Percentiles rank a stretch among this genome's conserved stretches.
These are phyloP conservation scores for Candida mattraensis DNA, from an alignment of 805 yeast genomes.

Conservation along the genomic window DNA sequence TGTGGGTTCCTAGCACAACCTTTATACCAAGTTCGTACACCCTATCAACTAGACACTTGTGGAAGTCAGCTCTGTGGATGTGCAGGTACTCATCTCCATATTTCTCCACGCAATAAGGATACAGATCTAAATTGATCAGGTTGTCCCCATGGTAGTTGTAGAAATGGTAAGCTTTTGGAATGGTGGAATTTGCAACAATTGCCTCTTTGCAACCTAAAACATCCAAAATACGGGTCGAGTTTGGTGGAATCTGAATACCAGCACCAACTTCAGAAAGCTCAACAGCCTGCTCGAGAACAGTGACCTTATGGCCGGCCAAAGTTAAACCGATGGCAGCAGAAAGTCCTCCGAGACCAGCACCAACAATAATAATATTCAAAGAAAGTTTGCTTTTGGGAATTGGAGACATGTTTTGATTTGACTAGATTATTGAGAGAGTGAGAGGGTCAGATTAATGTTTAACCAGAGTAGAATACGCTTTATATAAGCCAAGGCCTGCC, in stretches of 20 bases:
- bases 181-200: constrained; percentile 7
- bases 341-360: constrained; percentile 13
- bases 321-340: constrained; percentile 10
- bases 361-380: constrained; percentile 7
- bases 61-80: constrained; percentile 14
- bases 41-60: constrained; percentile 6
- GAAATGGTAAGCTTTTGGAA: constrained; percentile 7
- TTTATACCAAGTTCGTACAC: constrained; percentile 6
- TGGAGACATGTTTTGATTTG: too few species aligned
- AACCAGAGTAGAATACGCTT: too few species aligned
- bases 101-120: constrained; percentile 5
- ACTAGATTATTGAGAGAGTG: too few species aligned
- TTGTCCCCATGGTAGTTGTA: constrained; percentile 10
- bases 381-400: constrained; percentile 3
- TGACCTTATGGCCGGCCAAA: constrained; percentile 11
- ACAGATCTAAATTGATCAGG: constrained; percentile 5
- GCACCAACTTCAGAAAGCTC: constrained; percentile 12
- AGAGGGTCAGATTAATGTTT: too few species aligned
- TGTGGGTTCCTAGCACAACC: constrained; percentile 4
- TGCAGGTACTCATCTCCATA: constrained; percentile 11
- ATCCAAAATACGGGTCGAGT: constrained; percentile 10
- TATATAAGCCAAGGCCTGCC: too few species aligned
- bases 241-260: constrained; percentile 14
- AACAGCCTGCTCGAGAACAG: constrained; percentile 9
- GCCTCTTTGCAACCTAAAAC: constrained; percentile 12